Base-by-base conservation (phyloP, 352 stramenopile species). In the Salisapilia sapeloensis region DNA sequence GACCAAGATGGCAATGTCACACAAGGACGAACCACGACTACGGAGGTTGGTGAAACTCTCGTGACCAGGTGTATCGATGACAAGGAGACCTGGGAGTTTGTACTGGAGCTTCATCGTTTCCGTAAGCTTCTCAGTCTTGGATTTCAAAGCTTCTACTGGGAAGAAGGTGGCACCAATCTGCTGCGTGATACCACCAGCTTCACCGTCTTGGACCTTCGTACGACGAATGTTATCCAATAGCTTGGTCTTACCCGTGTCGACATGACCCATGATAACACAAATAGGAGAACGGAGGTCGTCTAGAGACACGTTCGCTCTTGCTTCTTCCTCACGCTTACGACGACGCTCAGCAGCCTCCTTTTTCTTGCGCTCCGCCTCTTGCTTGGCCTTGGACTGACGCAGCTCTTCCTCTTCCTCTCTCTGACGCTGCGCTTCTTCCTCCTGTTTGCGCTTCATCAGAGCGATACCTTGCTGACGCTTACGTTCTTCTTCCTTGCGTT, bases 51-150 rank as follows among this genome's bases (percentile, higher is more conserved):
- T 96, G 53, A 99, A 99, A 23, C 86, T 96, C 57, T 99, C 96
- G 87, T 99, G 96, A 44, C 96, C 95, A 10, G 95, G 94, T n/a
- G 96, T 99, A 74, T 99, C 95, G 49, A 99, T 99, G 18, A 99
- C 76, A 20, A 96, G 61, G 38, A 97, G 46, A 50, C 87, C 87
- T 1, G 87, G 87, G 16, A 96, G 43, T n/a, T 74, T 76, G 46
- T 93, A 89, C 21, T 96, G 57, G 11, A 94, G 43, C 25, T 78
- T 66, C 56, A 87, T 75, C 4, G 66, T 79, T 48, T 86, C 37
- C 20, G 48, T 48, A 12, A 84, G 65, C 6, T 56, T 53, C 16
- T 69, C 85, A 10, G 81, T 94, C 48, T 91, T 92, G 35, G 90
- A 66, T 42, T 85, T 80, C 40, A 96, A 79, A 22, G 79, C 86